Conservation (phyloP, 2,329 filamentous ascomycete species). For the Chlorencoelia australis region DNA sequence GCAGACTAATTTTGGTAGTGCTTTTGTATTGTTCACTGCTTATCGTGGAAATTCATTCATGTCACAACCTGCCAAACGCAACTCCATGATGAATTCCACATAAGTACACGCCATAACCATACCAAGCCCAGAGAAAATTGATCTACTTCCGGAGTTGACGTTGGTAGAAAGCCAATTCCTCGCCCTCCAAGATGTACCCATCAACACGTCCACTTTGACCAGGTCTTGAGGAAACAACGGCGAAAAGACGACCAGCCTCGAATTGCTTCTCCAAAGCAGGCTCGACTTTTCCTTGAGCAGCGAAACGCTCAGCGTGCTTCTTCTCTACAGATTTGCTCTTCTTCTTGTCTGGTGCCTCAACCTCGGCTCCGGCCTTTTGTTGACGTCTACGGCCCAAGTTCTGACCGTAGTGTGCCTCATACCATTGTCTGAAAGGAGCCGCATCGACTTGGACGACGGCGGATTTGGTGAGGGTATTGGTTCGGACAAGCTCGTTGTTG, state of each 20-base stretch:
- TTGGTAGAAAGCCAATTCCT: conserved; percentile 99
- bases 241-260: conserved; percentile 96
- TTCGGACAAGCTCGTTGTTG: conserved; percentile 99
- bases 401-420: conserved; percentile 98
- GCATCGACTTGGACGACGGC: conserved; percentile 99
- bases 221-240: conserved; percentile 83
- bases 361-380: conserved; percentile 51
- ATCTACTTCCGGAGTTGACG: conserved; percentile 96
- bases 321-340: conserved; percentile 93
- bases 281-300: conserved; percentile 87
- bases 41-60: conserved; percentile 15
- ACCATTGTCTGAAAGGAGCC: conserved; percentile 99
- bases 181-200: conserved; percentile 97
- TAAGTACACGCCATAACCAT: conserved; percentile 25
- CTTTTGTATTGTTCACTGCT: conserved; percentile 22
- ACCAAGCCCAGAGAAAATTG: conserved; percentile 18
- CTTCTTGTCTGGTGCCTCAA: conserved; percentile 51
- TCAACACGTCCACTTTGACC: conserved; percentile 95
- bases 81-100: conserved; percentile 25
- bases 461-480: conserved; percentile 98
- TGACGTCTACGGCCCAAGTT: conserved; percentile 82
- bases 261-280: conserved; percentile 91
- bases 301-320: conserved; percentile 87
- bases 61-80: conserved; percentile 19
- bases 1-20: conserved; percentile 17